These are phyloP conservation scores for Ophiostoma ulmi DNA, from an alignment of 2,329 filamentous ascomycete species.

Conservation along the genomic window DNA sequence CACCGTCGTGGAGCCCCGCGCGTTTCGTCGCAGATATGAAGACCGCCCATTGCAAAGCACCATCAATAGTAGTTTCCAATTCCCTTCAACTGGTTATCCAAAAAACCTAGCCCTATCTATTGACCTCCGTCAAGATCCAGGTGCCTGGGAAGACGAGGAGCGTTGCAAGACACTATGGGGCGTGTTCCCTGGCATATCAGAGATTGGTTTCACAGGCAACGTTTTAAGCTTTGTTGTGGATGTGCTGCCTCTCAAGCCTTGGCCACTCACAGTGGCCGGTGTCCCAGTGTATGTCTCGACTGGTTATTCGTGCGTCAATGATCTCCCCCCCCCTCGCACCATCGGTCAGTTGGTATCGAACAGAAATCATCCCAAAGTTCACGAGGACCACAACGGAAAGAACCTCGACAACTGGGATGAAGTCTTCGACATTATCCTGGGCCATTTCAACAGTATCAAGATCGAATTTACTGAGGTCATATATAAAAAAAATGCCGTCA, in stretches of 20 bases:
- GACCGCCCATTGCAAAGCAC: background rate
- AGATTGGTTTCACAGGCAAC: background rate
- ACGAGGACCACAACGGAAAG: background rate
- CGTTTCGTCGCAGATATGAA: background rate
- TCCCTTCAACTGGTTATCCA: background rate
- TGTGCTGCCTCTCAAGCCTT: background rate
- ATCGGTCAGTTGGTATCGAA: background rate
- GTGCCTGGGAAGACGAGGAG: background rate
- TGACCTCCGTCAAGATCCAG: background rate
- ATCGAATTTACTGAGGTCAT: background rate
- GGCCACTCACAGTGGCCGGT: background rate
- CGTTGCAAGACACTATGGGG: background rate
- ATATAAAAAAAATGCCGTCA: background rate
- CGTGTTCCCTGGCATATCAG: background rate
- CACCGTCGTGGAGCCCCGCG: background rate
- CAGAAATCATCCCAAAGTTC: background rate
- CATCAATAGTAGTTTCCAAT: background rate
- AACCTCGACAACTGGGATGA: background rate
- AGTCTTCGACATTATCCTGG: background rate
- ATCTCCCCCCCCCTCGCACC: background rate
- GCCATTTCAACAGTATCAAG: background rate
- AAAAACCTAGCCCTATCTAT: background rate
- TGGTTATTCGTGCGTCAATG: background rate
- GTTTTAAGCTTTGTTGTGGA: background rate
- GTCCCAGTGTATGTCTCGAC: background rate